Base-by-base conservation (phyloP, 805 yeast genomes). In the Lipomyces lipofer region DNA sequence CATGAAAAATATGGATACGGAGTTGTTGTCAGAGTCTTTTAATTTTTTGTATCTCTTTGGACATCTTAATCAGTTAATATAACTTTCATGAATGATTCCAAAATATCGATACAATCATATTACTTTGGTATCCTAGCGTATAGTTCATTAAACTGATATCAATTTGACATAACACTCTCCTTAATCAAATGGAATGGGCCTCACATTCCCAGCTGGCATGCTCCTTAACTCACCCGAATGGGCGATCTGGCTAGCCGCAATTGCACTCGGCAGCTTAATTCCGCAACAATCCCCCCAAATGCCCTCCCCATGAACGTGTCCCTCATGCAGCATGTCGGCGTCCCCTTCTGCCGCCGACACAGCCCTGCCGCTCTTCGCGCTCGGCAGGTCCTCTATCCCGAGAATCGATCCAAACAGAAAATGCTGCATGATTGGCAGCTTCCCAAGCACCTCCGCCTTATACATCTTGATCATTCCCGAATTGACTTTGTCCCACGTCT, bases 241-340 rank as follows among this genome's bases (percentile, higher is more conserved):
- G 22, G 58, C 53, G 2, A 51, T 51, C 68, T 68, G 29, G 65
- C 84, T 78, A 0, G 97, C 99, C 0, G 97, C 98, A 52, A 90
- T 81, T 0, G 97, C 97, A 71, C 97, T 89, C 0, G 99, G 99
- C 1, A 94, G 80, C 66, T 88, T 88, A 47, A 94, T 94, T 6
- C 99, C 99, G 73, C 99, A 94, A 66, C 99, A 94, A 68, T 94
- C 98, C 7, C 96, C 98, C 96, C 96, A 94, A 2, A 88, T 83
- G 39, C 64, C 67, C 47, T 75, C 79, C 22, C 65, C 67, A 53
- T 76, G 80, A 7, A 71, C 72, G 60, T 77, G 75, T 28, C 71
- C 73, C 22, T 67, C 68, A 35, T 54, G 55, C 24, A 44, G 42
- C 4, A 42, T 39, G 7, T 4, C 19, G 9, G 19, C 22, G n/a